A percentile compares a stretch with the other conserved stretches of the same genome.
These are phyloP conservation scores for Trypanosoma brucei DNA, from an alignment of 208 protist species.

Conservation along the genomic window DNA sequence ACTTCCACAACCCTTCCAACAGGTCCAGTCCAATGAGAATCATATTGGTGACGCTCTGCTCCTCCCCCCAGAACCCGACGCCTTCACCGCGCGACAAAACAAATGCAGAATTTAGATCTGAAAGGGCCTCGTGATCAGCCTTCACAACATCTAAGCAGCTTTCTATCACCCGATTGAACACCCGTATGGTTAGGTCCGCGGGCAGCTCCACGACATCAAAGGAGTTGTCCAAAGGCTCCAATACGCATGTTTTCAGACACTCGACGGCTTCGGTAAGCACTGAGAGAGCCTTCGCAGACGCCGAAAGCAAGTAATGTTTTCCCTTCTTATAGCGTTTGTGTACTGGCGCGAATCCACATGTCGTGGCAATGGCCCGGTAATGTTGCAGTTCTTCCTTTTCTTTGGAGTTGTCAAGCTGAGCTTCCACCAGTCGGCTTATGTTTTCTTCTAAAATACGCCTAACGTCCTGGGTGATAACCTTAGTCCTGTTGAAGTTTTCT, in stretches of 20 bases:
- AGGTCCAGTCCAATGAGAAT: constrained; percentile 79
- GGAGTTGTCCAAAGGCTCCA: constrained; percentile 71
- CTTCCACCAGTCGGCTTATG: constrained; percentile 33
- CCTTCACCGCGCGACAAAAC: constrained; percentile 64
- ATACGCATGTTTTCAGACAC: constrained; percentile 48
- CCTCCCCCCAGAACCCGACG: constrained; percentile 41
- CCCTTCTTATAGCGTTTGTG: constrained; percentile 78
- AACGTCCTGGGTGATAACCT: constrained; percentile 56
- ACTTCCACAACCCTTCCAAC: constrained; percentile 74
- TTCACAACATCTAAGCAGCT: constrained; percentile 42
- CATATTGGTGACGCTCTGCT: constrained; percentile 60
- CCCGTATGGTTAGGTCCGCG: constrained; percentile 30
- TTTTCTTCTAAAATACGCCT: constrained; percentile 44
- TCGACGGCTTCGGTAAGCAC: constrained; percentile 42
- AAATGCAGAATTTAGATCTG: constrained; percentile 58
- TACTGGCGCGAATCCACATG: constrained; percentile 18
- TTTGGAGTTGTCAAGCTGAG: constrained; percentile 49
- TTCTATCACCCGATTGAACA: constrained; percentile 59
- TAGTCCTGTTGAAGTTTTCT: constrained; percentile 76
- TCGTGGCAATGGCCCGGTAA: constrained; percentile 18
- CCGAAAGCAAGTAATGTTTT: constrained; percentile 49
- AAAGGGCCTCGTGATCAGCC: constrained; percentile 42
- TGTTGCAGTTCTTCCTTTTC: constrained; percentile 54
- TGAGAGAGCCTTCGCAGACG: constrained; percentile 37
- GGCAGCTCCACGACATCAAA: constrained; percentile 77